Evolutionary conservation across 352 stramenopile genomes (phyloP).

Genomic region (Thalassiosira sp.): DNA sequence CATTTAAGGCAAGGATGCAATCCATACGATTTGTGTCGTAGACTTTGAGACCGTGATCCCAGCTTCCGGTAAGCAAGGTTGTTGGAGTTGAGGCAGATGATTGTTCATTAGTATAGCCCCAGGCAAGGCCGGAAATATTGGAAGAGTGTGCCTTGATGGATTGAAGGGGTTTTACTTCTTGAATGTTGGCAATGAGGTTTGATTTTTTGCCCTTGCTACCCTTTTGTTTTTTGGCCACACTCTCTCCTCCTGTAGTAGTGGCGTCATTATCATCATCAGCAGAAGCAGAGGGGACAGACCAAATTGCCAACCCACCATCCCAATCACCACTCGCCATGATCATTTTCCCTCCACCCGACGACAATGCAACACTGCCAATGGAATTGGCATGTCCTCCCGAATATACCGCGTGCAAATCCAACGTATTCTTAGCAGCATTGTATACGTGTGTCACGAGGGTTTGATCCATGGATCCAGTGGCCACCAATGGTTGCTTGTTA

Average conservation of each 20-base stretch:
- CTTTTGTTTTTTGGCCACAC: slow-evolving; percentile 23
- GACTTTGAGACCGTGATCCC: slow-evolving; percentile 78
- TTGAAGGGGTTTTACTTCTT: slow-evolving; percentile 39
- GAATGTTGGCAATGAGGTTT: slow-evolving; percentile 10
- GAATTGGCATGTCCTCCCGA: slow-evolving; percentile 54
- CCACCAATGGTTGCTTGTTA: slow-evolving; percentile 30
- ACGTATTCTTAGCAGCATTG: background rate
- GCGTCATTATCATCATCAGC: background rate
- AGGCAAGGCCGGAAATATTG: slow-evolving; percentile 72
- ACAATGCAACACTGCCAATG: slow-evolving; percentile 51
- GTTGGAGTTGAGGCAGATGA: slow-evolving; percentile 15
- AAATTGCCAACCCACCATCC: slow-evolving; percentile 72
- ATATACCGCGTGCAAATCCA: slow-evolving; percentile 42
- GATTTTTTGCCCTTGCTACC: slow-evolving; percentile 22
- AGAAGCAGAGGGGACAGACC: slow-evolving; percentile 47
- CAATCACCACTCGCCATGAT: slow-evolving; percentile 73
- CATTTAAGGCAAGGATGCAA: slow-evolving; percentile 77
- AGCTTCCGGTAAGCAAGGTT: slow-evolving; percentile 69
- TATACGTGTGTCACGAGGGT: slow-evolving; percentile 56
- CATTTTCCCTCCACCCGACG: background rate
- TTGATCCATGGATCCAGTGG: slow-evolving; percentile 70
- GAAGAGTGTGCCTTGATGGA: slow-evolving; percentile 67
- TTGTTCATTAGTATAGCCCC: slow-evolving; percentile 34
- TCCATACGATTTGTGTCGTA: slow-evolving; percentile 74
- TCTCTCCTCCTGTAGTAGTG: background rate